Evolutionary conservation across 805 yeast species (phyloP), one percentile per base, ranked within the genome.

Genomic region (Lachancea nothofagi): DNA sequence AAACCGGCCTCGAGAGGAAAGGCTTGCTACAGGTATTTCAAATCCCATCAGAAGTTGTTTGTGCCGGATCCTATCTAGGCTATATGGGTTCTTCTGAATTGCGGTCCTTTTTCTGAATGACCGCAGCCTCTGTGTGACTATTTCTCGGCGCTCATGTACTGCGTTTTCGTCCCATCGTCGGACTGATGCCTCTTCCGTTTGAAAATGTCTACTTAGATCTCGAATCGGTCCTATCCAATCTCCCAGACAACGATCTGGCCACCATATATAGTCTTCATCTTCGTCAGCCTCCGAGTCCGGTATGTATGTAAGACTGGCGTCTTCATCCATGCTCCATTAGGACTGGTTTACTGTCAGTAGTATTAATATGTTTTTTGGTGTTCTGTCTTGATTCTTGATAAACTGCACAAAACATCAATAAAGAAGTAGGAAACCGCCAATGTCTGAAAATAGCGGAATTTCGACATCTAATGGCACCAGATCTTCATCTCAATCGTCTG

Each of bases 41-140:
- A 43, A 52, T 0, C 65, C 65, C 41, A 55, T 49, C 29, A 61
- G 27, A 4, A 53, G 37, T 23, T 59, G 61, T 35, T 51, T 48
- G 38, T 61, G 62, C 32, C 48, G 55, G 19, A 61, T 46, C 29
- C 62, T 50, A 32, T 61, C 65, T 23, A 61, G 40, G 42, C 63
- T 61, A 34, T 61, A 61, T 3, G 65, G 65, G 50, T 55, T 51
- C 33, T 51, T 55, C 38, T 61, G 65, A n/a, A 61, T 58, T 1
- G 64, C 64, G 19, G 48, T 59, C 23, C 65, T 47, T 38, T 54
- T 50, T 25, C 65, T 42, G n/a, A 61, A 34, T 9, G 50, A 46
- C 35, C 62, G 40, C 31, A 45, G 40, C 21, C 39, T 35, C 17
- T 40, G 29, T 7, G 30, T 23, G 12, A 21, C 25, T 6, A 22